Evolutionary conservation across 129 eudicot genomes (phyloP), one percentile per base, ranked within the genome.

Genomic region (Centella asiatica): DNA sequence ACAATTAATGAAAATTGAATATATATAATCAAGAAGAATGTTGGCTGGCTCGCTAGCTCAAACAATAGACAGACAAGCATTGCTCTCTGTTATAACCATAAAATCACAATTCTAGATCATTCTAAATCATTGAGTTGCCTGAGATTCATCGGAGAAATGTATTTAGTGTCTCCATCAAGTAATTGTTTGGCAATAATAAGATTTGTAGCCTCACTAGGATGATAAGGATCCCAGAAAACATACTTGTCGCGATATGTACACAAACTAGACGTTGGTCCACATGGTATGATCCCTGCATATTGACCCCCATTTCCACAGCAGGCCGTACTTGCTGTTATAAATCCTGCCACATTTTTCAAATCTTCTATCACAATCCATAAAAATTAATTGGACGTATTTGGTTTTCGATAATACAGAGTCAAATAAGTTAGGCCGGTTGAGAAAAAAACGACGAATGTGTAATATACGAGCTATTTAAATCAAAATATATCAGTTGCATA

Each of bases 221-320:
- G 99, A 73, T 93, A 93, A 47, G 96, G 96, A 71, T 93, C 99
- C 99, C 99, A 93, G 37, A 93, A 93, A 13, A 93, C 96, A 69
- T 93, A 92, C 69, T 93, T 93, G 63, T 85, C 86, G 0, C 96
- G 69, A 44, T 93, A 96, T 2, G 79, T 33, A 66, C 99, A 93
- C 86, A 93, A 60, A 74, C 80, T 88, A 18, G 99, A 88, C 0
- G 89, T 82, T 2, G 99, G 96, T 45, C 96, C 96, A 56, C 99
- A 93, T 1, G 99, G 99, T 53, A 93, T 75, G 20, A 93, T 83
- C 45, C 99, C 99, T 0, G 99, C 99, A 45, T 76, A 82, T 53
- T 80, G 92, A 22, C 99, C 99, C 23, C 99, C 99, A 23, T 85
- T 88, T 42, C 96, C 96, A 20, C 99, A 93, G 32, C 99, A 93